phyloP scores from a whole-genome alignment of 352 stramenopile species.

The Detonula confervacea region DNA sequence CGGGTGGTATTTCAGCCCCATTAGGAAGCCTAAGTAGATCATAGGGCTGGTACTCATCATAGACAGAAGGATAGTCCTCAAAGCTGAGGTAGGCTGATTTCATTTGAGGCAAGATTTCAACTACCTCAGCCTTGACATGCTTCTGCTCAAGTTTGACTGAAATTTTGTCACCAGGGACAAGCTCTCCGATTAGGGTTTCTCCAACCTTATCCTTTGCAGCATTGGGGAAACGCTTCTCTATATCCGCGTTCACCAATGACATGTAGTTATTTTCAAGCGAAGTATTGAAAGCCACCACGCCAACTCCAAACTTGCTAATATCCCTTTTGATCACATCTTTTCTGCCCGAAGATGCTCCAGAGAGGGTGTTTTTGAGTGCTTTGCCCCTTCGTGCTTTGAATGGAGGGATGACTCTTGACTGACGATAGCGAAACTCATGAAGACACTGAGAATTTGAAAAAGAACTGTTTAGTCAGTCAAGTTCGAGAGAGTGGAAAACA shows the following conservation, averaged over 20 bases:
- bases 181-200: conserved; percentile 45
- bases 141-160: conserved; percentile 58
- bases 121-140: conserved; percentile 53
- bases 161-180: conserved; percentile 54
- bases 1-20: conserved; percentile 41
- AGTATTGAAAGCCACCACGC: conserved; percentile 54
- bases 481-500: neutral
- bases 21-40: conserved; percentile 43
- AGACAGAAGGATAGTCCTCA: conserved; percentile 68
- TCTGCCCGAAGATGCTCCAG: conserved; percentile 16
- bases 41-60: conserved; percentile 68
- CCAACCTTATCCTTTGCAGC: conserved; percentile 43
- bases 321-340: conserved; percentile 57
- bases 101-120: conserved; percentile 55
- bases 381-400: conserved; percentile 56
- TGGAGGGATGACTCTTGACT: conserved; percentile 37
- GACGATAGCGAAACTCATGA: conserved; percentile 75
- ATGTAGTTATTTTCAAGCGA: conserved; percentile 64
- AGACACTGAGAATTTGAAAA: conserved; percentile 44
- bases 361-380: conserved; percentile 55
- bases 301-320: conserved; percentile 57
- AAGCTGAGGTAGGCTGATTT: conserved; percentile 60
- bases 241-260: conserved; percentile 45
- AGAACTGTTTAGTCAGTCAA: neutral
- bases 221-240: conserved; percentile 53